Evolutionary conservation across 1,284 basidiomycete species (phyloP), one percentile per base, ranked within the genome.

Genomic region (Melampsora abietis-canadensis): DNA sequence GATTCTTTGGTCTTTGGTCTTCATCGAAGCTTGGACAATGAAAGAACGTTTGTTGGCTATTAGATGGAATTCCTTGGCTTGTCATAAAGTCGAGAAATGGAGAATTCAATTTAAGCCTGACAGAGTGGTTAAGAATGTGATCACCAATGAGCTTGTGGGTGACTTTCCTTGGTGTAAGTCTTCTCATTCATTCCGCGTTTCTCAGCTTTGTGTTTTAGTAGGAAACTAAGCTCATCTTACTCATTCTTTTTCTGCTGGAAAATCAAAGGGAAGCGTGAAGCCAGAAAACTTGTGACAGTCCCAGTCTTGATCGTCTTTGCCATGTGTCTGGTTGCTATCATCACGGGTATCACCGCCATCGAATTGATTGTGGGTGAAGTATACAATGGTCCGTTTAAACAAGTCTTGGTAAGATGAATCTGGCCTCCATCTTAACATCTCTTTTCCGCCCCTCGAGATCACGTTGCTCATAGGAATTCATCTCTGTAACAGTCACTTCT

Each of bases 21-120:
- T 94, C 78, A 88, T 93, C 76, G 92, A 96, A 80, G 88, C 87
- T 83, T 97, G 94, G 94, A 86, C 89, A 34, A 86, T 94, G 64
- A 87, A 87, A 66, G 91, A 97, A 82, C 87, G 89, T 19, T 87
- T 89, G 60, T 84, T 95, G 15, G 87, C 91, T 0, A 87, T 93
- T 24, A 85, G 87, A 40, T 94, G 92, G 85, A 89, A 90, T 14
- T 91, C 90, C 0, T 86, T 86, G 17, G 90, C 90, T 17, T 88
- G 88, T 0, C 88, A 89, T 80, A 87, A 87, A 24, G 90, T 92
- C 8, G 91, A 92, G 80, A 87, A 88, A 76, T 86, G 88, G 10
- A 86, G 92, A 24, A 87, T 88, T 0, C 87, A 90, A 76, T 90
- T 89, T 80, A 80, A 82, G 4, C 77, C 76, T 60, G 79, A 80